phyloP scores from a whole-genome alignment of 2,329 filamentous ascomycete genomes.

The Lecanicillium sp. region DNA sequence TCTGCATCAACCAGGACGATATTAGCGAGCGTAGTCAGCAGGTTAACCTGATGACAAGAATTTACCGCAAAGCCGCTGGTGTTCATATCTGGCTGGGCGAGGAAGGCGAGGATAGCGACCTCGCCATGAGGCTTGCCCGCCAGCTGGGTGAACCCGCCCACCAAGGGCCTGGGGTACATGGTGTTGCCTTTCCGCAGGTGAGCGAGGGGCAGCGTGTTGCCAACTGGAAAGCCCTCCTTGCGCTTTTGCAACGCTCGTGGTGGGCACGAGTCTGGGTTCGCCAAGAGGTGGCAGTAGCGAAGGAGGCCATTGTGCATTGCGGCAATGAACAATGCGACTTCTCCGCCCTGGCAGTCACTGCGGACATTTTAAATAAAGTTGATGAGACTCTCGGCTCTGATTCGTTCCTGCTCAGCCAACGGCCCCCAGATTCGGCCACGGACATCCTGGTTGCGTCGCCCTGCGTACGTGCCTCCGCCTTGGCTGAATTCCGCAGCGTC shows the following conservation, averaged over 20 bases:
- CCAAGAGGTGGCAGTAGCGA: not conserved
- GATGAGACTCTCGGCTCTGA: not conserved
- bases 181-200: not conserved
- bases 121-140: not conserved
- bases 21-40: not conserved
- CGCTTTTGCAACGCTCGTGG: not conserved
- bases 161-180: not conserved
- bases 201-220: not conserved
- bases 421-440: not conserved
- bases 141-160: not conserved
- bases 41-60: not conserved
- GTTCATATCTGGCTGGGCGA: constrained; percentile 10
- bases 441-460: not conserved
- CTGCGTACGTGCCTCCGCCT: not conserved
- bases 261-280: constrained; percentile 2
- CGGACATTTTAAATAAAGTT: not conserved
- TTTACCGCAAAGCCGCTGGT: not conserved
- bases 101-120: not conserved
- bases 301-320: not conserved
- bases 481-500: not conserved
- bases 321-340: not conserved
- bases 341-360: not conserved
- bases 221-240: not conserved
- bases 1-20: not conserved
- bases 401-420: not conserved